Base-by-base conservation (phyloP, 345 rosid genomes). In the Populus deltoides region DNA sequence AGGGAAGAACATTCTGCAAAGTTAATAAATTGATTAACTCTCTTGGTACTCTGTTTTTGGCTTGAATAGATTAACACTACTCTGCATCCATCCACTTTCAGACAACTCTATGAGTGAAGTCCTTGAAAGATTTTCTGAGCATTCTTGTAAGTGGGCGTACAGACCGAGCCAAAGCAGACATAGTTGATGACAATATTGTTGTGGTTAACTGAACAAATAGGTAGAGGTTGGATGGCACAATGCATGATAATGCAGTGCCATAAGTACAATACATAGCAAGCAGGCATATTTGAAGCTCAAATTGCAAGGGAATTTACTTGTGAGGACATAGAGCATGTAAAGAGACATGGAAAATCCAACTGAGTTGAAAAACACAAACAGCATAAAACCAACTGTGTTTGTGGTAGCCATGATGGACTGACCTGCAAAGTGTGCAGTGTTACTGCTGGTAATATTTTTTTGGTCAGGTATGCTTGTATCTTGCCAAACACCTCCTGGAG, bases 271-370 rank as follows among this genome's bases (percentile, higher is more conserved):
- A 81, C 85, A 88, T 76, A 57, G 91, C 77, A 5, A 71, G 0
- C 80, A 88, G 74, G 36, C 88, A 90, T 1, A 88, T 47, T 66
- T 81, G 90, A 73, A 90, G 87, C 86, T 89, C 87, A 55, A 87
- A 80, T 43, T 79, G 88, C 81, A 87, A 10, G 0, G 94, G 39
- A 89, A 91, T 17, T 87, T 85, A 12, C 76, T 76, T 36, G 90
- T 87, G 74, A 91, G 89, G 79, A 89, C 73, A 66, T 71, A 80
- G 75, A 89, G 86, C 89, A 85, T 85, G 18, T 74, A 78, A 59
- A 88, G 88, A 4, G 92, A 85, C 77, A 81, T 47, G 1, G 86
- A 49, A 57, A 71, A 51, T 22, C 90, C 91, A 2, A 88, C 61
- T 9, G 91, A 80, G 84, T 88, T 88, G 79, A 83, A 87, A 59